Conservation (phyloP, 1,284 basidiomycete species). For the Taiwanofungus camphoratus region DNA sequence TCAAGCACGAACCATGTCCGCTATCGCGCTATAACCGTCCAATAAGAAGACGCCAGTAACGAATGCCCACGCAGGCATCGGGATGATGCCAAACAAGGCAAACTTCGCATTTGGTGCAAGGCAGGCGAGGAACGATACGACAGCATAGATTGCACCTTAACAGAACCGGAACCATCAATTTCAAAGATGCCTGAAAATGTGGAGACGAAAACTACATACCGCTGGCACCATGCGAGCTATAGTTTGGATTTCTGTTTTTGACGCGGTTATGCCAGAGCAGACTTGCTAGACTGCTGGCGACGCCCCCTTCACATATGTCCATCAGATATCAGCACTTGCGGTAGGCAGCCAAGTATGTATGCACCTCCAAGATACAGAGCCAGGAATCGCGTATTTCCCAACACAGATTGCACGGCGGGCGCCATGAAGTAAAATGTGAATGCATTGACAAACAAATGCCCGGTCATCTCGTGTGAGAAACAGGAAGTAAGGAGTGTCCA, state of each 20-base stretch:
- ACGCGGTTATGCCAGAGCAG: slow-evolving; percentile 50
- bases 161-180: slow-evolving; percentile 4
- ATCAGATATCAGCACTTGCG: slow-evolving; percentile 4
- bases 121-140: slow-evolving; percentile 69
- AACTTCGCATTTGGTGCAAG: slow-evolving; percentile 65
- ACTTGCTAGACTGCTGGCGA: slow-evolving; percentile 56
- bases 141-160: slow-evolving; percentile 69
- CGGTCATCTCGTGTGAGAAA: slow-evolving; percentile 65
- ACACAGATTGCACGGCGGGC: slow-evolving; percentile 56
- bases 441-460: slow-evolving; percentile 76
- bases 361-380: slow-evolving; percentile 72
- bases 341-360: slow-evolving; percentile 16
- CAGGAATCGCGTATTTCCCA: slow-evolving; percentile 71
- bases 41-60: slow-evolving; percentile 73
- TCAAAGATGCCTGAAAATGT: not conserved
- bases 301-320: slow-evolving; percentile 41
- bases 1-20: slow-evolving; percentile 35
- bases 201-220: slow-evolving; percentile 36
- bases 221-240: slow-evolving; percentile 69
- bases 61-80: slow-evolving; percentile 78
- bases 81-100: slow-evolving; percentile 78
- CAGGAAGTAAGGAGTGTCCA: slow-evolving; percentile 76
- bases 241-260: slow-evolving; percentile 31
- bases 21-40: slow-evolving; percentile 49
- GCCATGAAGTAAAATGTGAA: slow-evolving; percentile 81